Base-by-base conservation (phyloP, 768 basidiomycete genomes). In the Macrocybe gigantea region DNA sequence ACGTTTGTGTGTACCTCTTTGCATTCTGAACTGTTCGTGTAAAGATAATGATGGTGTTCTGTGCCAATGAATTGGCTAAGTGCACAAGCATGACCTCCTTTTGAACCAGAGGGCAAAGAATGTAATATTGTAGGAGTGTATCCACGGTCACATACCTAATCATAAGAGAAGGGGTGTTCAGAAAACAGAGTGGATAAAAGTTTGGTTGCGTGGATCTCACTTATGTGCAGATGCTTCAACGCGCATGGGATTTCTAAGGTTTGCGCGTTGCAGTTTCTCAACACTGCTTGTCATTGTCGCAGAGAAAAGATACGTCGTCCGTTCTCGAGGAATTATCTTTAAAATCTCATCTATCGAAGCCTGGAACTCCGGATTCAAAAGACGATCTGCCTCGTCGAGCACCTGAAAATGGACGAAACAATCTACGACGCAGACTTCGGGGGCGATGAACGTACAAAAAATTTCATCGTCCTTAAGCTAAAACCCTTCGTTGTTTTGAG, bases 281-380 rank as follows among this genome's bases (percentile, higher is more conserved):
- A 98, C 91, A 67, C 94, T 97, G 12, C 91, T 90, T 8, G 94
- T 94, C 94, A 98, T 97, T 15, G 94, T 96, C 6, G 95, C 95
- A 9, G 93, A 95, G 70, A 93, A 97, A 1, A 97, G 77, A 60
- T 91, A 96, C 2, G 94, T 96, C 35, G 85, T 88, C 8, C 94
- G 79, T 56, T 96, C 93, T 56, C 84, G 88, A 11, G 94, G 94
- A 49, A 98, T 84, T 37, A 88, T 79, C 67, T 92, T 93, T 41
- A 98, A 74, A 57, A 98, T 93, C 70, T 90, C 90, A 69, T 96
- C 95, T 56, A 97, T 89, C 41, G 86, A 85, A 39, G 85, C 82
- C 30, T 91, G 90, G 54, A 97, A 97, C 62, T 97, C 94, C 78
- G 96, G 82, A 64, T 96, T 93, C 39, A 97, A 71, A 30, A 98